Evolutionary conservation across 139 green algal genomes (phyloP).

Genomic region (Spirogloea muscicola): DNA sequence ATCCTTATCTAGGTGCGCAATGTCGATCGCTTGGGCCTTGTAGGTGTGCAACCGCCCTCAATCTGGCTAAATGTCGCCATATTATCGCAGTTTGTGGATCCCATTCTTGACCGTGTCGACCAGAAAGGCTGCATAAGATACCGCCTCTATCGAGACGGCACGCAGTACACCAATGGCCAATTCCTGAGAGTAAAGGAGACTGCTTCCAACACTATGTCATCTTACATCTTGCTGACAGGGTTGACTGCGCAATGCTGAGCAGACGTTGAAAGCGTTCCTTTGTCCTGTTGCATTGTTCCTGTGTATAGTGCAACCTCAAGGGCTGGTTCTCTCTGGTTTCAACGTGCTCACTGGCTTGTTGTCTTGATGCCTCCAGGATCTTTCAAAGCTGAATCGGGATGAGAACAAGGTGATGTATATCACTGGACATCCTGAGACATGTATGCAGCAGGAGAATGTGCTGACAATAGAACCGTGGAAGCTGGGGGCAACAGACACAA

Average conservation of each 20-base stretch:
- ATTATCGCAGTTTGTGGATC: slow-evolving; percentile 50
- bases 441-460: slow-evolving; percentile 85
- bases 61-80: not conserved
- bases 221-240: not conserved
- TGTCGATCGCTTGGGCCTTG: too few relatives aligned
- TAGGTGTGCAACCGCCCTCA: too few relatives aligned
- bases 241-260: too few relatives aligned
- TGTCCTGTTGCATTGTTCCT: too few relatives aligned
- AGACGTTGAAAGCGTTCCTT: too few relatives aligned
- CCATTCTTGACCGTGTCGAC: slow-evolving; percentile 79
- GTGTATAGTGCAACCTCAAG: too few relatives aligned
- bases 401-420: slow-evolving; percentile 75
- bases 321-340: too few relatives aligned
- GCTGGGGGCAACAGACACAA: slow-evolving; percentile 39
- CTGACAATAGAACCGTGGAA: slow-evolving; percentile 63
- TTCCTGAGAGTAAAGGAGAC: slow-evolving; percentile 23
- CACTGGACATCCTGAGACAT: slow-evolving; percentile 55
- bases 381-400: slow-evolving; percentile 94
- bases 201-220: not conserved
- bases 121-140: slow-evolving; percentile 66
- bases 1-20: not conserved
- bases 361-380: slow-evolving; percentile 57
- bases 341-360: slow-evolving; percentile 3
- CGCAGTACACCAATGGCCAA: slow-evolving; percentile 79
- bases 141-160: slow-evolving; percentile 83